phyloP scores from a whole-genome alignment of 2,329 filamentous ascomycete genomes.

The Colletotrichum liriopes region DNA sequence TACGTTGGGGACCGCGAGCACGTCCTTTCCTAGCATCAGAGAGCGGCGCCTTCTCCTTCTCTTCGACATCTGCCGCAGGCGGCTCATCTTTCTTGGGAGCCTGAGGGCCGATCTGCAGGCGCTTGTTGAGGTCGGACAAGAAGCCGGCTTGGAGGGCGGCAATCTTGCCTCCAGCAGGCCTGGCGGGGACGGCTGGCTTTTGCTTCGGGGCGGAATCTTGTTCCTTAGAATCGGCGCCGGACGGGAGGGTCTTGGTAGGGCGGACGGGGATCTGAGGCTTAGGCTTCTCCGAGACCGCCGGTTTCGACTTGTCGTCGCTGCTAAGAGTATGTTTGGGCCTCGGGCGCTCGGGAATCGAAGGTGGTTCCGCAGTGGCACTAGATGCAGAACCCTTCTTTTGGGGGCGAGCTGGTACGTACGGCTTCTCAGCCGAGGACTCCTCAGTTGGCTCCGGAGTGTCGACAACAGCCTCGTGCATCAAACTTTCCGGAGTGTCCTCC shows the following conservation, averaged over 20 bases:
- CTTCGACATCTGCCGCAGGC: slow-evolving; percentile 39
- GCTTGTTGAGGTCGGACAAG: slow-evolving; percentile 92
- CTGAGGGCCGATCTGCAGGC: slow-evolving; percentile 88
- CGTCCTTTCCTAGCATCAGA: slow-evolving; percentile 91
- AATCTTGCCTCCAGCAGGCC: slow-evolving; percentile 88
- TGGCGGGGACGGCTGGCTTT: slow-evolving; percentile 88
- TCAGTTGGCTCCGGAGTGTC: slow-evolving; percentile 62
- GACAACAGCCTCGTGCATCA: slow-evolving; percentile 84
- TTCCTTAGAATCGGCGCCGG: slow-evolving; percentile 61
- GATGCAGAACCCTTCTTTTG: slow-evolving; percentile 57
- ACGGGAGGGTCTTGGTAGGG: slow-evolving; percentile 66
- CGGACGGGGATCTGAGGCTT: slow-evolving; percentile 75
- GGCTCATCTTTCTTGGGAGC: slow-evolving; percentile 68
- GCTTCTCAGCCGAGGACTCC: slow-evolving; percentile 67
- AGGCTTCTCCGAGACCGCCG: slow-evolving; percentile 65
- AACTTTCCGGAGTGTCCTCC: slow-evolving; percentile 93
- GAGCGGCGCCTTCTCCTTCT: slow-evolving; percentile 79
- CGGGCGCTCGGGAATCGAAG: slow-evolving; percentile 66
- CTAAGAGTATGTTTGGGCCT: slow-evolving; percentile 63
- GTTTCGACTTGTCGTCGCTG: slow-evolving; percentile 59
- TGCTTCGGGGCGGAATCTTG: slow-evolving; percentile 70
- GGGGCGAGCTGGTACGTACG: slow-evolving; percentile 73
- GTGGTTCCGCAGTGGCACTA: slow-evolving; percentile 54
- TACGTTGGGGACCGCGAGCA: slow-evolving; percentile 87
- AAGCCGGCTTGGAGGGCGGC: slow-evolving; percentile 92